These are phyloP conservation scores for Fusarium vanettenii DNA, from an alignment of 2,329 filamentous ascomycete genomes.

Conservation along the genomic window DNA sequence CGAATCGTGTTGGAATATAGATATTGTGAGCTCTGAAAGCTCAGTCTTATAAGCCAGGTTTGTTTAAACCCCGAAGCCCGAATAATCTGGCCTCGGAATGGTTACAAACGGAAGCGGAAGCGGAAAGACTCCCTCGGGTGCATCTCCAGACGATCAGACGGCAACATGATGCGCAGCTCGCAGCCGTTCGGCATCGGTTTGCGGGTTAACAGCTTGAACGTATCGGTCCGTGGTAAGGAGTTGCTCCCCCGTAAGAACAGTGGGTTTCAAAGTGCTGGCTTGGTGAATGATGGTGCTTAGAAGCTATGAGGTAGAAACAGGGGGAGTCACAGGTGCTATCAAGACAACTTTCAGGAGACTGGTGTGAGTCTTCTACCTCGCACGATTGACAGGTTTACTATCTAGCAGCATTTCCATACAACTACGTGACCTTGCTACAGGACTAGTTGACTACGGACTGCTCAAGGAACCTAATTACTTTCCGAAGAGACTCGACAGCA, in stretches of 20 bases:
- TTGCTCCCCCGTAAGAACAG: not conserved
- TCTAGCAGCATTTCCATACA: not conserved
- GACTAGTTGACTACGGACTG: not conserved
- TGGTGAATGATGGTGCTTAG: not conserved
- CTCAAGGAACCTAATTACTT: slow-evolving; percentile 25
- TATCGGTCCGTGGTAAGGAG: not conserved
- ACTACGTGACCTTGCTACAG: not conserved
- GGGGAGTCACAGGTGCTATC: not conserved
- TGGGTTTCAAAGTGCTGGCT: not conserved
- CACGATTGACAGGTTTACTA: not conserved
- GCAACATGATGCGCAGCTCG: not conserved
- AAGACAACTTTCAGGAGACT: too few species aligned
- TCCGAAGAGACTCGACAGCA: slow-evolving; percentile 17
- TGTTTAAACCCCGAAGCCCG: not conserved
- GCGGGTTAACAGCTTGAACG: not conserved
- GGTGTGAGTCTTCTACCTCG: not conserved
- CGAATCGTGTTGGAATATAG: not conserved
- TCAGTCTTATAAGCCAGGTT: not conserved
- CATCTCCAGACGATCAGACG: not conserved
- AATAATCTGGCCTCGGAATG: not conserved
- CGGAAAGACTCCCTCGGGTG: not conserved
- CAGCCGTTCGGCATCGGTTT: not conserved
- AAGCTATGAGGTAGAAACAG: not conserved
- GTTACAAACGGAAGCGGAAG: not conserved
- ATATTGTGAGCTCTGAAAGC: not conserved